These are phyloP conservation scores for Lipomyces anomalus DNA, from an alignment of 805 yeast species.

Conservation along the genomic window DNA sequence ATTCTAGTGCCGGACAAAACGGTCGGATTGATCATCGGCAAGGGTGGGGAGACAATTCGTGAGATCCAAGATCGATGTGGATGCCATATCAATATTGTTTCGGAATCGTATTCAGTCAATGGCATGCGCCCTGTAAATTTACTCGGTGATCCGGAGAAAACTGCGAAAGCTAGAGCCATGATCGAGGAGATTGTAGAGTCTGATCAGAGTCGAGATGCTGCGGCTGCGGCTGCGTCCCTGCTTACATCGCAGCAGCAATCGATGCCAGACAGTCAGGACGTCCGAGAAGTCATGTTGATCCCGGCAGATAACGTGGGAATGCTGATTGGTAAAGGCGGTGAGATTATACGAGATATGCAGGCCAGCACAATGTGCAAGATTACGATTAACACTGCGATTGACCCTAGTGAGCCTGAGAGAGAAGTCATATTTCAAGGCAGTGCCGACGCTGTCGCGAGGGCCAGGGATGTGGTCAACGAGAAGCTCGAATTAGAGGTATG, in stretches of 20 bases:
- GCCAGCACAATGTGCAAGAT: constrained; percentile 8
- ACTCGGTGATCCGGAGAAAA: constrained; percentile 7
- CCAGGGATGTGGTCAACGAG: constrained; percentile 3
- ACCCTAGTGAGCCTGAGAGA: constrained; percentile 7
- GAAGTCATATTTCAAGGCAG: constrained; percentile 9
- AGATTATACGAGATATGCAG: constrained; percentile 10
- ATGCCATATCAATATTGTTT: constrained; percentile 10
- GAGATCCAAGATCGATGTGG: constrained; percentile 11
- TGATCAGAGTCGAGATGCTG: constrained; percentile 1
- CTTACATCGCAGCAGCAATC: neutral
- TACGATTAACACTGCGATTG: constrained; percentile 4
- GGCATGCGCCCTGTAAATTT: constrained; percentile 10
- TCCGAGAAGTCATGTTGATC: neutral
- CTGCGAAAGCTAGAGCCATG: constrained; percentile 1
- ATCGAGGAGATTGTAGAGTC: constrained; percentile 7
- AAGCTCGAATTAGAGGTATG: no score
- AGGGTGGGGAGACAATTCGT: constrained; percentile 16
- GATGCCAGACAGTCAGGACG: constrained; percentile 1
- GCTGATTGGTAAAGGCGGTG: constrained; percentile 16
- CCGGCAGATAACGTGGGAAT: constrained; percentile 8
- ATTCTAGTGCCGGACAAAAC: constrained; percentile 8
- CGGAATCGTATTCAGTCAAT: constrained; percentile 4
- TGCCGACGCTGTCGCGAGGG: constrained; percentile 4
- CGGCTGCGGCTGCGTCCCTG: constrained; percentile 4
- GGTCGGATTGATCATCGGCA: constrained; percentile 14